Percentiles rank a stretch among this genome's conserved stretches.
Evolutionary conservation across 208 protist genomes (phyloP).

Genomic region (Leishmania arabica): DNA sequence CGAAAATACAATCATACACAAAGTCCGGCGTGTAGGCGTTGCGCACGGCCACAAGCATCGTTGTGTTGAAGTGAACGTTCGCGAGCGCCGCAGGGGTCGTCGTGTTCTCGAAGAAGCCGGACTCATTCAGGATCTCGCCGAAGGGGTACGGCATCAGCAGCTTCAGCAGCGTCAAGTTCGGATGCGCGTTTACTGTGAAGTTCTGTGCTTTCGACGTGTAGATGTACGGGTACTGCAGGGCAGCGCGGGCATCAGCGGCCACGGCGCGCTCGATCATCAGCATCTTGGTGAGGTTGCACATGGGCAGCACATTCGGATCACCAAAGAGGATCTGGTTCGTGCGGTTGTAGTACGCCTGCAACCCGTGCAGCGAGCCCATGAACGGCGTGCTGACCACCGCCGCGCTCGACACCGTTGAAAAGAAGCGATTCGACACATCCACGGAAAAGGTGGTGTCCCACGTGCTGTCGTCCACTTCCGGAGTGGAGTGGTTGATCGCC

Average conservation of each 20-base stretch:
- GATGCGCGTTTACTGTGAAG: slow-evolving; percentile 21
- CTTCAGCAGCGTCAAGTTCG: slow-evolving; percentile 64
- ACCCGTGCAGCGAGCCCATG: slow-evolving; percentile 19
- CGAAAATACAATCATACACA: slow-evolving; percentile 31
- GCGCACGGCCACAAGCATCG: slow-evolving; percentile 21
- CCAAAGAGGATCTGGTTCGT: slow-evolving; percentile 54
- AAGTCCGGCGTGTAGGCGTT: slow-evolving; percentile 18
- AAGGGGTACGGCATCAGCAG: slow-evolving; percentile 70
- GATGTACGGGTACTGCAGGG: slow-evolving; percentile 54
- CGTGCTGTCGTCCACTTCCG: slow-evolving; percentile 26
- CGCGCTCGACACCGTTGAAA: not conserved
- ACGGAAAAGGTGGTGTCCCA: slow-evolving; percentile 50
- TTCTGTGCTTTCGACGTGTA: slow-evolving; percentile 42
- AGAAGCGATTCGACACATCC: slow-evolving; percentile 24
- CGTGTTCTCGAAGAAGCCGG: slow-evolving; percentile 27
- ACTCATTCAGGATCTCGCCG: slow-evolving; percentile 17
- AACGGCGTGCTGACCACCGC: slow-evolving; percentile 24
- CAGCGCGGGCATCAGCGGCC: slow-evolving; percentile 24
- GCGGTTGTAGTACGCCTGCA: slow-evolving; percentile 58
- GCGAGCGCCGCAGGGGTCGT: slow-evolving; percentile 37
- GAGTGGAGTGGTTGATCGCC: slow-evolving; percentile 11
- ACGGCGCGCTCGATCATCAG: slow-evolving; percentile 30
- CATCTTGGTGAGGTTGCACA: slow-evolving; percentile 55
- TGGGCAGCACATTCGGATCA: slow-evolving; percentile 54
- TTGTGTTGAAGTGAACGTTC: slow-evolving; percentile 17